These are phyloP conservation scores for Mucor piriformis DNA, from an alignment of 371 early-diverging fungal genomes.

Conservation along the genomic window DNA sequence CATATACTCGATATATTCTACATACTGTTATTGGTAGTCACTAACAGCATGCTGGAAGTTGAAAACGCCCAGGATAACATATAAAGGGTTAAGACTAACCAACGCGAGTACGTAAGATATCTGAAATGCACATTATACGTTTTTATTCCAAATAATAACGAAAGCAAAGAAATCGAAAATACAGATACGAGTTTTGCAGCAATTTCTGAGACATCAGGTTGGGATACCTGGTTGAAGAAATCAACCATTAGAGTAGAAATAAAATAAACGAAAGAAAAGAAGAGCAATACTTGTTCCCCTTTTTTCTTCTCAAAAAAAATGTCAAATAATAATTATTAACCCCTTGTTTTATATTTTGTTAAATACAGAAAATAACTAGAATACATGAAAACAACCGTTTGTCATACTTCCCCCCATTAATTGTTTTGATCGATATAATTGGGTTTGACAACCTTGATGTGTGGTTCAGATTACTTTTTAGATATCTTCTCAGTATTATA, in stretches of 20 bases:
- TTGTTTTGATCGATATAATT: no score
- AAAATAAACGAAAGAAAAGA: not conserved
- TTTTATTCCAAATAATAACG: slow-evolving; percentile 25
- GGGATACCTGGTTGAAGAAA: not conserved
- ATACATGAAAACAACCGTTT: not conserved
- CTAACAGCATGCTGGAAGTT: slow-evolving; percentile 11
- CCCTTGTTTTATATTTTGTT: not conserved
- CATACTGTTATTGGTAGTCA: slow-evolving; percentile 31
- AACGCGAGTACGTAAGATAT: slow-evolving; percentile 29
- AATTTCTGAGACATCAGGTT: slow-evolving; percentile 26
- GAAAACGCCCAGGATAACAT: slow-evolving; percentile 27
- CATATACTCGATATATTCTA: not conserved
- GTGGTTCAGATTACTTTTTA: no score
- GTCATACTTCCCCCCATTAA: not conserved
- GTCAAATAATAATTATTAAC: not conserved
- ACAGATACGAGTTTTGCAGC: slow-evolving; percentile 28
- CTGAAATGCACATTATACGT: slow-evolving; percentile 27
- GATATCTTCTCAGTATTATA: no score
- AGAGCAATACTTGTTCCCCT: not conserved
- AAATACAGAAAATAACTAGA: not conserved
- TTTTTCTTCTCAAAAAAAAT: not conserved
- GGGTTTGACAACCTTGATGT: no score
- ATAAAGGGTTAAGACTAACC: slow-evolving; percentile 24
- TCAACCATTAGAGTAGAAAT: not conserved
- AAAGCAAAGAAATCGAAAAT: slow-evolving; percentile 19